Evolutionary conservation across 2,329 filamentous ascomycete species (phyloP), one percentile per base, ranked within the genome.

Genomic region (Magnaporthales sp.): DNA sequence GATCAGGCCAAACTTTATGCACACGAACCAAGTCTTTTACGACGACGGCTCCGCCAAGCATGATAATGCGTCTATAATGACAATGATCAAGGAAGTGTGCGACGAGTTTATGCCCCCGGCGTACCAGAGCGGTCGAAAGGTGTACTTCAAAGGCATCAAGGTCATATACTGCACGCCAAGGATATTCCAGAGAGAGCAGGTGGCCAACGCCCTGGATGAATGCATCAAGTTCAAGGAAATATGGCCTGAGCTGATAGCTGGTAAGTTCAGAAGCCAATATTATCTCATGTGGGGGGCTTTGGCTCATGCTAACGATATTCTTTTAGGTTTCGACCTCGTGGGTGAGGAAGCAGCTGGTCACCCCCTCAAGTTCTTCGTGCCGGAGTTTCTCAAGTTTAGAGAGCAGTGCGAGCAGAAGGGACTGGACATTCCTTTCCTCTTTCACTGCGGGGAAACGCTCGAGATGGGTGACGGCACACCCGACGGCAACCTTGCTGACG

Each of bases 361-460:
- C 9, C 86, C 89, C 8, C 81, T 89, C 4, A 82, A 79, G 61
- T 80, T 83, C 65, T 87, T 86, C 67, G 76, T 84, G 0, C 71
- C 75, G 0, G 80, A 89, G 68, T 80, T 91, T 7, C 75, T 88
- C 3, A 78, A 79, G 1, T 90, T 91, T 72, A 77, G 81, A 65
- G 71, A 78, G 31, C 76, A 80, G 0, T 91, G 89, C 75, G 72
- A 76, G 6, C 67, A 70, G 1, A 73, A 79, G 0, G 71, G 73
- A 0, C 68, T 89, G 4, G 80, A 86, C 0, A 89, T 92, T 2
- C 90, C 90, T 0, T 91, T 92, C 72, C 79, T 92, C 54, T 91
- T 92, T 72, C 90, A 93, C 76, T 91, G 90, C 69, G 90, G 90
- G 27, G 90, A 93, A 77, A 91, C 90, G 1, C 80, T 91, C 4